Percentiles rank a stretch among this genome's conserved stretches.
Evolutionary conservation across 139 green algal species (phyloP).

Genomic region (Coelastrella sp.): DNA sequence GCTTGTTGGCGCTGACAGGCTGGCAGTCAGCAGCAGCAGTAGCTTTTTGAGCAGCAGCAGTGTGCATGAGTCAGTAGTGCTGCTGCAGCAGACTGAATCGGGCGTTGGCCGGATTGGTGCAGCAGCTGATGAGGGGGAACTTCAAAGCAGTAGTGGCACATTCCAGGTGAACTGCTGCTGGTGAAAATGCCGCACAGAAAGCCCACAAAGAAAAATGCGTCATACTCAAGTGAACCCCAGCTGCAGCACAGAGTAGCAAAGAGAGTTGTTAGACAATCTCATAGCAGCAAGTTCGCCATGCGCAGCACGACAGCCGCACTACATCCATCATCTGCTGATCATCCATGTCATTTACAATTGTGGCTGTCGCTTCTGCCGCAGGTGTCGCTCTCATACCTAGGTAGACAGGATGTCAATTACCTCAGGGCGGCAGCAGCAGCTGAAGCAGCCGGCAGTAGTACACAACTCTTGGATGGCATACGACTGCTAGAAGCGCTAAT

Average conservation of each 20-base stretch:
- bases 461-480: neutral
- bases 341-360: neutral
- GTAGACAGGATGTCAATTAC: constrained; percentile 14
- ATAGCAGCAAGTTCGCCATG: too few relatives aligned
- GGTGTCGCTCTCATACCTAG: constrained; percentile 11
- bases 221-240: too few relatives aligned
- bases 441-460: constrained; percentile 9
- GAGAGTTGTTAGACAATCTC: too few relatives aligned
- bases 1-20: constrained; percentile 1
- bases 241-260: too few relatives aligned
- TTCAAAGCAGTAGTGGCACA: neutral
- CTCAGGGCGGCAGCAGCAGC: constrained; percentile 35
- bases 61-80: neutral
- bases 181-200: too few relatives aligned
- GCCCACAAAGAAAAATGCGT: too few relatives aligned
- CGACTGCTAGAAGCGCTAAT: constrained; percentile 24
- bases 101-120: neutral
- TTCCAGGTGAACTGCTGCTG: constrained; percentile 1
- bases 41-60: neutral
- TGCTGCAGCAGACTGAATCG: neutral
- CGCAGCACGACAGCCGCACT: neutral
- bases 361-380: neutral
- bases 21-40: constrained; percentile 20
- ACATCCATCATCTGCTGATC: neutral
- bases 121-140: neutral